Conservation (phyloP, 1,284 basidiomycete species). For the Puccinia novopanici region DNA sequence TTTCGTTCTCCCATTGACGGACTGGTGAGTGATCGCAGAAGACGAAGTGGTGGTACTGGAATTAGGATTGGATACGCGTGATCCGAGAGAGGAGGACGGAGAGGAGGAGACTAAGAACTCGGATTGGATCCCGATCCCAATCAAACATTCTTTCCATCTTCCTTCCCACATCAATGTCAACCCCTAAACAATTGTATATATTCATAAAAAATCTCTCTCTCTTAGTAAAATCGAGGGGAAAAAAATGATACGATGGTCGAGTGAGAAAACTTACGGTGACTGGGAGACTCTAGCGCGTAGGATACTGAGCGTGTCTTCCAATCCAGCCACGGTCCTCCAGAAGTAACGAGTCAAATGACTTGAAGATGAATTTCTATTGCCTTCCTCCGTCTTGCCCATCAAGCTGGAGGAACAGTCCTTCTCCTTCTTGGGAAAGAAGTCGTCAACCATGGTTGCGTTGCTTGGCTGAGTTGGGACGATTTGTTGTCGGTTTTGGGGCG, state of each 20-base stretch:
- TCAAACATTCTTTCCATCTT: constrained; percentile 43
- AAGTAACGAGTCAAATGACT: constrained; percentile 25
- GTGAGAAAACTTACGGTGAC: constrained; percentile 42
- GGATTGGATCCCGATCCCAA: constrained; percentile 40
- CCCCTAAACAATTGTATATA: too few relatives aligned
- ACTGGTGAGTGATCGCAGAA: too few relatives aligned
- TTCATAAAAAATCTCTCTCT: too few relatives aligned
- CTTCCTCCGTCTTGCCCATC: too few relatives aligned
- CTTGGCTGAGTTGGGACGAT: background rate
- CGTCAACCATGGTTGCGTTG: background rate
- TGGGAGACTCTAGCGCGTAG: constrained; percentile 34
- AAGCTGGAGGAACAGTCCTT: too few relatives aligned
- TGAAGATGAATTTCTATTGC: too few relatives aligned
- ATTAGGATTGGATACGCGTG: too few relatives aligned
- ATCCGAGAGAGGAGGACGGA: background rate
- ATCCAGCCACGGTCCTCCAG: constrained; percentile 29
- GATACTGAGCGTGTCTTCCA: constrained; percentile 33
- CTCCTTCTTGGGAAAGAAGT: too few relatives aligned
- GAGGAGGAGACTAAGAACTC: constrained; percentile 39
- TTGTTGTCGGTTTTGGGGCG: background rate
- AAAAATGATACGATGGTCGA: background rate
- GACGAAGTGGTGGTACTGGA: too few relatives aligned
- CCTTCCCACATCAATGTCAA: constrained; percentile 49
- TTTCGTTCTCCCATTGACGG: too few relatives aligned
- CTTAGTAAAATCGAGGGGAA: too few relatives aligned